These are phyloP conservation scores for Globisporangium middletonii DNA, from an alignment of 352 stramenopile genomes.

Conservation along the genomic window DNA sequence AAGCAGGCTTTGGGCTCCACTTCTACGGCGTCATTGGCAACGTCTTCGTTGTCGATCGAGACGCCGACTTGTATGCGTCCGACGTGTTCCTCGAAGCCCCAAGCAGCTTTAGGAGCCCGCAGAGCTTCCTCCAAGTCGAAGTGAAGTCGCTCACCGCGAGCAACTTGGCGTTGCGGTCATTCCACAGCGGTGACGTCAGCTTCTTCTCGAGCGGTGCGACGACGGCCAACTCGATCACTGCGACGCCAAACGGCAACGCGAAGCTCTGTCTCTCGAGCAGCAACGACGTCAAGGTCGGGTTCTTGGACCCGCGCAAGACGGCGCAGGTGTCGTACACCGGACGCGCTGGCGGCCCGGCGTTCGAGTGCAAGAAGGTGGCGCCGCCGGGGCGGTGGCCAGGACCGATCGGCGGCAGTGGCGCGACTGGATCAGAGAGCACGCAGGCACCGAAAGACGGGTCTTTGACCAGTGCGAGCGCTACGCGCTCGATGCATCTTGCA, in stretches of 20 bases:
- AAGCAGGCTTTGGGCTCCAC: neutral
- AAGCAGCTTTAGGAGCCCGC: constrained; percentile 41
- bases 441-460: no score
- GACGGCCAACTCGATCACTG: neutral
- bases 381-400: no score
- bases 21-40: neutral
- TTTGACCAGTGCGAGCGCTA: no score
- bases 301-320: neutral
- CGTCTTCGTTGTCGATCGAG: neutral
- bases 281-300: neutral
- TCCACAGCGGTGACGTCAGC: neutral
- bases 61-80: neutral
- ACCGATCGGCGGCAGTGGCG: no score
- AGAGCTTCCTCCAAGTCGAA: neutral
- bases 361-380: neutral
- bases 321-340: neutral
- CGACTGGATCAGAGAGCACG: no score
- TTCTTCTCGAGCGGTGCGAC: neutral
- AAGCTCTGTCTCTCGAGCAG: neutral
- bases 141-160: neutral
- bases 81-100: neutral
- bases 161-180: neutral
- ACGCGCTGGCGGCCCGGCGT: neutral
- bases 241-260: neutral
- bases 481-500: no score